phyloP scores from a whole-genome alignment of 768 basidiomycete genomes.

The Peribolospora baueri region DNA sequence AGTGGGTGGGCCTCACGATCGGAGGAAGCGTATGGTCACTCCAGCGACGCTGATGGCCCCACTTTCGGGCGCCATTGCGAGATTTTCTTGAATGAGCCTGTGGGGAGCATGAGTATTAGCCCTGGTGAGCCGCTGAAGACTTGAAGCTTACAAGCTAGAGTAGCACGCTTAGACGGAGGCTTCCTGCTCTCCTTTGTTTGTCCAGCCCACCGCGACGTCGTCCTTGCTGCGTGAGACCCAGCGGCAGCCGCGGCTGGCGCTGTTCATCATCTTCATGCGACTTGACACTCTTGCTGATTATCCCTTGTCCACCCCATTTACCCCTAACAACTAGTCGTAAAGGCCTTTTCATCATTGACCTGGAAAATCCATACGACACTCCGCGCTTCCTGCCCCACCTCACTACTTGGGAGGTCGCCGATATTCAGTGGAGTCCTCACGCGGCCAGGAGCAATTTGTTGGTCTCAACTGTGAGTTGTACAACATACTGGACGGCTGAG shows the following conservation, averaged over 20 bases:
- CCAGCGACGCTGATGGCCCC: neutral
- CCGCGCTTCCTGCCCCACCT: slow-evolving; percentile 77
- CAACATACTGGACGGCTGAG: neutral
- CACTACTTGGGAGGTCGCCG: slow-evolving; percentile 24
- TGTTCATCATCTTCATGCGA: neutral
- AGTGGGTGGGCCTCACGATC: too few species aligned
- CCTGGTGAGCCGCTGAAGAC: neutral
- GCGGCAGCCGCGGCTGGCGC: neutral
- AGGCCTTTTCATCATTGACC: slow-evolving; percentile 83
- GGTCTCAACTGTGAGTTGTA: slow-evolving; percentile 33
- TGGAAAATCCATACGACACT: slow-evolving; percentile 59
- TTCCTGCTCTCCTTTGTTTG: slow-evolving; percentile 4
- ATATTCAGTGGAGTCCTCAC: slow-evolving; percentile 83
- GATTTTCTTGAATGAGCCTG: slow-evolving; percentile 20
- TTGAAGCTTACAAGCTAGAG: neutral
- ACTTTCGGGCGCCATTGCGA: neutral
- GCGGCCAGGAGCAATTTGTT: slow-evolving; percentile 49
- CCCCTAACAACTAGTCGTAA: slow-evolving; percentile 30
- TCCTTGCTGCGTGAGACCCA: slow-evolving; percentile 53
- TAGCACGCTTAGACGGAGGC: slow-evolving; percentile 1
- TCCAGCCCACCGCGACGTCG: slow-evolving; percentile 64
- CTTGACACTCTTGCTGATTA: neutral
- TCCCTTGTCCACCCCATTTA: neutral
- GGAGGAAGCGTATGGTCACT: too few species aligned
- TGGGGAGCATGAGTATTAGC: slow-evolving; percentile 14